Evolutionary conservation across 495 filamentous ascomycete species (phyloP), one percentile per base, ranked within the genome.

Genomic region (Lentithecium fluviatile): DNA sequence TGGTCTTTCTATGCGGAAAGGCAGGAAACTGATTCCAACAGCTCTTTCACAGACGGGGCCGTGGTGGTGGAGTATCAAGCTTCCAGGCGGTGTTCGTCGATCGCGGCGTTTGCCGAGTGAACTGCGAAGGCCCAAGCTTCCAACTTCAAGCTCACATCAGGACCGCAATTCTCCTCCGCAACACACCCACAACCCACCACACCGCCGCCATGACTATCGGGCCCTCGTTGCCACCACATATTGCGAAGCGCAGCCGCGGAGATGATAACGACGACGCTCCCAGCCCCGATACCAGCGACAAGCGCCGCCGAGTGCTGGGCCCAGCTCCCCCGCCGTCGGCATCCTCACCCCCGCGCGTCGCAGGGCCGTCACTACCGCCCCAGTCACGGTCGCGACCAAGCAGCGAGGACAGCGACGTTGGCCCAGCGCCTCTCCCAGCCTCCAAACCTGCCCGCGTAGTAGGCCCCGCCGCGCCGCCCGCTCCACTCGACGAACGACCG

Each of bases 401-500:
- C 21, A 62, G 59, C 40, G 25, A 8, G 34, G 59, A 62, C 15
- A 51, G 52, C 29, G 51, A 56, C 21, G 34, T 56, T 8, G 59
- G 59, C 12, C 59, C 59, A 7, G 52, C 32, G 13, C 50, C 51
- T 21, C 52, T 45, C 4, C 8, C 13, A 7, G 1, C 59, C 19
- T 40, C 43, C 11, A 56, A 62, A 46, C 36, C 57, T 24, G 25
- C 24, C 2, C 58, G 58, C 21, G 52, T 62, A 17, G 25, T 62
- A 6, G 61, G 61, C 2, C 61, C 66, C 19, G 50, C 66, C 8
- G 32, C 58, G 26, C 83, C 84, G 6, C 83, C 83, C 55, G 79
- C 80, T 15, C 71, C 74, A 21, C 72, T 83, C 24, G 70, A 77
- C 20, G 78, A 83, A 74, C 63, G 58, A n/a, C 81, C 80, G 8